These are phyloP conservation scores for Biscogniauxia marginata DNA, from an alignment of 2,329 filamentous ascomycete species.

Conservation along the genomic window DNA sequence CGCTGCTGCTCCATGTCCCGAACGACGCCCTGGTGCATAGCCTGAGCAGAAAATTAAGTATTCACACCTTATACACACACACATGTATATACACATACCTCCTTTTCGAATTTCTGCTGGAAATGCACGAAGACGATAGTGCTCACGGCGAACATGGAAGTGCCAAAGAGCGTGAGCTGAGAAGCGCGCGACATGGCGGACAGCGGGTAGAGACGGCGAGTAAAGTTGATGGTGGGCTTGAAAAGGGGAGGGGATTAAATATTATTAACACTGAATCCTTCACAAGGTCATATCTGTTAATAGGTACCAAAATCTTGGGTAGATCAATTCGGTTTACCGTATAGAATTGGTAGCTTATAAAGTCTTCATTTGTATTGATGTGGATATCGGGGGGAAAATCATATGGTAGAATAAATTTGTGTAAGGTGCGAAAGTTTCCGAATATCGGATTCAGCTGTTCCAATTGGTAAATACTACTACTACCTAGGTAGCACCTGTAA, in stretches of 20 bases:
- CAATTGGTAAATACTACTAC: no score
- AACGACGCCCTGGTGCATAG: slow-evolving; percentile 93
- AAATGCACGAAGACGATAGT: slow-evolving; percentile 88
- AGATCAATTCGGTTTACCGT: no score
- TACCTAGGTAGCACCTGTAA: no score
- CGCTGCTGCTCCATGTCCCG: slow-evolving; percentile 94
- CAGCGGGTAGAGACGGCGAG: neutral
- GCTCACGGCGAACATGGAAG: slow-evolving; percentile 70
- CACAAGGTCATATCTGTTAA: no score
- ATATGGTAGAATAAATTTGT: no score
- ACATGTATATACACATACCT: slow-evolving; percentile 52
- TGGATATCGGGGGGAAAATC: no score
- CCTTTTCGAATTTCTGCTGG: slow-evolving; percentile 79
- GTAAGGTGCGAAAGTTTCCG: no score
- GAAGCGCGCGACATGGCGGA: slow-evolving; percentile 80
- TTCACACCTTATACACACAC: slow-evolving; percentile 5
- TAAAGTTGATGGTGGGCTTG: slow-evolving; percentile 1
- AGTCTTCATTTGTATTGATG: no score
- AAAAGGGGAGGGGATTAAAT: neutral
- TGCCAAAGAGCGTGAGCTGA: slow-evolving; percentile 78
- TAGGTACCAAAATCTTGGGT: no score
- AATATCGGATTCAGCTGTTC: no score
- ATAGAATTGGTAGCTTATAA: no score
- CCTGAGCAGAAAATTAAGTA: slow-evolving; percentile 47
- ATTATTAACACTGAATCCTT: no score